Conservation (phyloP, 106 monocot species). For the Iris macrosiphon region DNA sequence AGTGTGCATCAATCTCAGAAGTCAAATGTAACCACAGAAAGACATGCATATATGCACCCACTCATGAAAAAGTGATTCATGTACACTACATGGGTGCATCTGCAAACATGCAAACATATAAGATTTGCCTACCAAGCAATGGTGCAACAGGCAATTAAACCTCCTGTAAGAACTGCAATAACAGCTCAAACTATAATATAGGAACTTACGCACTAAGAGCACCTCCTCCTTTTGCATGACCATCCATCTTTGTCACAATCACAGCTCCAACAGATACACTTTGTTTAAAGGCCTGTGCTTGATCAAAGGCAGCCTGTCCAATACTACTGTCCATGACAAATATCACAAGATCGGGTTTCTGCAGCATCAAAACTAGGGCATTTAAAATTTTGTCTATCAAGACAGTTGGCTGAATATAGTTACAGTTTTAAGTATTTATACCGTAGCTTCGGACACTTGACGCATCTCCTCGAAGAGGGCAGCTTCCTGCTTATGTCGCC, state of each 20-base stretch:
- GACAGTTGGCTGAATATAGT: not conserved
- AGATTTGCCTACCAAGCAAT: too few relatives aligned
- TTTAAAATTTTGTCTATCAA: not conserved
- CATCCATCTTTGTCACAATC: conserved; percentile 98
- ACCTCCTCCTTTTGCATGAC: conserved; percentile 99
- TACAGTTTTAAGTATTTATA: conserved; percentile 17
- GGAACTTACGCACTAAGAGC: conserved; percentile 98
- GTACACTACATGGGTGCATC: too few relatives aligned
- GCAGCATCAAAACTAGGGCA: not conserved
- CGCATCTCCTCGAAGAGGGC: conserved; percentile 99
- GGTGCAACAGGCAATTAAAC: too few relatives aligned
- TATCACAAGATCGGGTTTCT: conserved; percentile 99
- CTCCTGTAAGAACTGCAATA: not conserved
- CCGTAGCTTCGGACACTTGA: conserved; percentile 96
- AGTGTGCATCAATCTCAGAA: too few relatives aligned
- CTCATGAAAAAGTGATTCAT: too few relatives aligned
- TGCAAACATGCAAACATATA: too few relatives aligned
- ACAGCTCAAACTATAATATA: not conserved
- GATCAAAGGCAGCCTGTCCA: conserved; percentile 97
- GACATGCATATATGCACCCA: too few relatives aligned
- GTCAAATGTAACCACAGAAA: too few relatives aligned
- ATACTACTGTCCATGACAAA: conserved; percentile 99
- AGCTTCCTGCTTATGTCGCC: conserved; percentile 97
- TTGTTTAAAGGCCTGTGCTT: conserved; percentile 96
- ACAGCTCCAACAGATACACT: conserved; percentile 98